phyloP scores from a whole-genome alignment of 1,284 basidiomycete genomes.

The Cutaneotrichosporon cyanovorans region DNA sequence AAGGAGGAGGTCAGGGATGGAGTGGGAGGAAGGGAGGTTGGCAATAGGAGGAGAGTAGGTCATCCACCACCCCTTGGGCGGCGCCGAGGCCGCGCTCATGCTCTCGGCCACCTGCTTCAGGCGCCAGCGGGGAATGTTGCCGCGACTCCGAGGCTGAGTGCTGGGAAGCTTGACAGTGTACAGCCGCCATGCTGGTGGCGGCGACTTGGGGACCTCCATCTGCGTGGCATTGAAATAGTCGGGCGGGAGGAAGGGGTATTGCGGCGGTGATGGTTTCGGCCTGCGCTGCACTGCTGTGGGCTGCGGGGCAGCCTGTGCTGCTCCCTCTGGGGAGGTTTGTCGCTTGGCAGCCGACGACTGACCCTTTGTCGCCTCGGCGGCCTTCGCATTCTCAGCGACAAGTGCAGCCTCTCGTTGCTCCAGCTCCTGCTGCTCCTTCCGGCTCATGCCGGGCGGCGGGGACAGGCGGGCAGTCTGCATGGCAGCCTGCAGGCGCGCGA shows the following conservation, averaged over 20 bases:
- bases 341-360: too few relatives aligned
- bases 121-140: conserved; percentile 19
- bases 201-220: conserved; percentile 37
- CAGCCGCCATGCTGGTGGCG: conserved; percentile 51
- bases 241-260: conserved; percentile 11
- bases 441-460: conserved; percentile 15
- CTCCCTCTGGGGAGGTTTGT: too few relatives aligned
- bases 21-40: conserved; percentile 53
- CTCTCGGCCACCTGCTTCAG: conserved; percentile 16
- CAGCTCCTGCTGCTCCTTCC: neutral
- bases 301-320: too few relatives aligned
- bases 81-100: conserved; percentile 19
- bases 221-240: conserved; percentile 38
- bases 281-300: neutral
- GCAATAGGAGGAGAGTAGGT: conserved; percentile 69
- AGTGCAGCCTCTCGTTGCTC: too few relatives aligned
- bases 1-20: conserved; percentile 64
- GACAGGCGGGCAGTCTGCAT: conserved; percentile 60
- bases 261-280: conserved; percentile 1
- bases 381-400: too few relatives aligned
- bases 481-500: conserved; percentile 81
- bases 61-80: conserved; percentile 58
- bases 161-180: conserved; percentile 57
- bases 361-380: too few relatives aligned
- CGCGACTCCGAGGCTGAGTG: conserved; percentile 25